Evolutionary conservation across 2,329 filamentous ascomycete genomes (phyloP), one percentile per base, ranked within the genome.

Genomic region (Periconia digitata): DNA sequence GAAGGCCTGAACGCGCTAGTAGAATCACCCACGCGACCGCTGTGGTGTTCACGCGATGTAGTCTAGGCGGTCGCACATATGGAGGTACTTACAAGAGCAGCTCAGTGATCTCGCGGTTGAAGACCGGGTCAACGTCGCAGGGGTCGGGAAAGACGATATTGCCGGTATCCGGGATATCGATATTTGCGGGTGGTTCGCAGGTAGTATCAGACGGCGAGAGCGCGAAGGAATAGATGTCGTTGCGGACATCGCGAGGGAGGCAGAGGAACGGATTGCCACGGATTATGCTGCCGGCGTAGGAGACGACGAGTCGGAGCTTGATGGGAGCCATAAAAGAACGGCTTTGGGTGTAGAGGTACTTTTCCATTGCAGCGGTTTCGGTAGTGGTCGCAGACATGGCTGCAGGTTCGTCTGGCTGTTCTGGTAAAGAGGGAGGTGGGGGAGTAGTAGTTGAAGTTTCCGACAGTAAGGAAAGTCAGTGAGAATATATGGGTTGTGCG

Each of bases 241-340:
- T 21, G 16, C 44, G 44, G 8, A 47, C 17, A n/a, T 41, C 24
- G 27, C 38, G 38, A 2, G 44, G 44, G 10, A 47, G 38, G 27
- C 42, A 47, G 22, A 41, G 38, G 17, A 42, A 29, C 6, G 27
- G 21, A 18, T 47, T 47, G 27, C 44, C 44, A 15, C 27, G 27
- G 8, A 15, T 15, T 10, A 4, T 13, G 27, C 10, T 15, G 27
- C 27, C 27, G 10, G 27, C 27, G 8, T 32, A 32, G 10, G 27
- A 6, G 8, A 15, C n/a, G 10, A 32, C 27, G 5, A 32, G 27
- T 10, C 27, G 27, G 10, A 32, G 8, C 27, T 32, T 32, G 27
- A 32, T n/a, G n/a, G n/a, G 4, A 5, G 10, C 27, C 10, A 10
- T 10, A 4, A 4, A 4, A 3, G 3, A 10, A 3, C 8, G 10